Percentiles rank a stretch among this genome's conserved stretches.
Conservation (phyloP, 2,329 filamentous ascomycete genomes). For the Apiospora koreana region DNA sequence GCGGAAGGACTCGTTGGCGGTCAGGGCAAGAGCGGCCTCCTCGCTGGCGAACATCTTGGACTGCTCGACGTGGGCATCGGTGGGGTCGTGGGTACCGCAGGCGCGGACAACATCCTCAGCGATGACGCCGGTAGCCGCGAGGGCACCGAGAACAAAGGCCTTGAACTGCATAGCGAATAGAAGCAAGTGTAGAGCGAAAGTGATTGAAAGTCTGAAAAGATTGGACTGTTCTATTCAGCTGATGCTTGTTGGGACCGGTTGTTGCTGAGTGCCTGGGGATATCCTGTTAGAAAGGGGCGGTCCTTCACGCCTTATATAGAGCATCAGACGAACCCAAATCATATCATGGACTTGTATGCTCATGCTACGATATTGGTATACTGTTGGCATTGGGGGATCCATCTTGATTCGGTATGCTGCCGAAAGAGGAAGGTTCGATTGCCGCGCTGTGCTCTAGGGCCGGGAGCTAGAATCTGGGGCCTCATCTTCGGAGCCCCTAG, state of each 20-base stretch:
- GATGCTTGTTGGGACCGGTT: not conserved
- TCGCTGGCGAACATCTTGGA: slow-evolving; percentile 25
- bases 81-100: slow-evolving; percentile 31
- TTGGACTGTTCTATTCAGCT: not conserved
- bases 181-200: not conserved
- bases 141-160: slow-evolving; percentile 12
- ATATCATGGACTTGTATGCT: not conserved
- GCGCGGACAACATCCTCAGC: not conserved
- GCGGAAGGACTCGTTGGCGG: slow-evolving; percentile 20
- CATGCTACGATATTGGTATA: too few relatives aligned
- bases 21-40: slow-evolving; percentile 24
- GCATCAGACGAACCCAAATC: not conserved
- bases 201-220: not conserved
- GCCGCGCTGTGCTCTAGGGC: not conserved
- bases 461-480: not conserved
- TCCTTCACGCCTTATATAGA: not conserved
- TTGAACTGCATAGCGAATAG: slow-evolving; percentile 17
- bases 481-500: not conserved
- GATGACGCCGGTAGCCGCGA: slow-evolving; percentile 15
- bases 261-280: not conserved
- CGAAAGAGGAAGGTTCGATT: not conserved
- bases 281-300: too few relatives aligned
- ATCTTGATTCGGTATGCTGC: not conserved
- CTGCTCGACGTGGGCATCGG: slow-evolving; percentile 26
- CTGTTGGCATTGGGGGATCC: not conserved